Evolutionary conservation across 2,329 filamentous ascomycete genomes (phyloP), one percentile per base, ranked within the genome.

Genomic region (Ciborinia camelliae): DNA sequence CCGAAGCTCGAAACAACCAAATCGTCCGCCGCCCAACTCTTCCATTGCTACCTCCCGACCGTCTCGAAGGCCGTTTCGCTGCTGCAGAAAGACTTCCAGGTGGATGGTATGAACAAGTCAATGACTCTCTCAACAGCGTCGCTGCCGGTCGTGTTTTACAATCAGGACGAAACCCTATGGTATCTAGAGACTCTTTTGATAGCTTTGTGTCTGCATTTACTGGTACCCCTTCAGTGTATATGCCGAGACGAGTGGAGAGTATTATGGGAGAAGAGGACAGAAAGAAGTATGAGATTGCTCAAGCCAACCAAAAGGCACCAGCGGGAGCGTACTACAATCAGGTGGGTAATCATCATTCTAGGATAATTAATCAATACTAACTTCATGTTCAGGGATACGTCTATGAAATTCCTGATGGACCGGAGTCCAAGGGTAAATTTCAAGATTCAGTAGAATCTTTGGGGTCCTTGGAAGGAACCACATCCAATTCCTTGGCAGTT

Each of bases 201-300:
- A 92, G 89, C 51, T 80, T 85, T 58, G 75, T 83, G 62, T 90
- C 87, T 4, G 81, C 78, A 4, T 81, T 80, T 26, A 87, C 85
- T 0, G 81, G 77, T 12, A 79, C 77, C 57, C 83, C 85, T 70
- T 88, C 86, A 0, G 81, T 92, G 37, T 87, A 86, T 71, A 78
- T 88, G 73, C 89, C 90, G 0, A 89, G 93, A 71, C 72, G 73
- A n/a, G 73, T 75, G 14, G 73, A 75, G 41, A 90, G 84, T 71
- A 85, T 94, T 72, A 90, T 96, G 85, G 86, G 86, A 68, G 87
- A 89, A 8, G 90, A 95, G 74, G 90, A 94, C 73, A 84, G 86
- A 43, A 84, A 83, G 68, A 90, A 91, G 72, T 91, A 92, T 73
- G 83, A 87, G 71, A 83, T 90, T 72, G 86, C 88, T 2, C 89